Evolutionary conservation across 2,329 filamentous ascomycete genomes (phyloP).

Genomic region (Colletotrichum tropicicola): DNA sequence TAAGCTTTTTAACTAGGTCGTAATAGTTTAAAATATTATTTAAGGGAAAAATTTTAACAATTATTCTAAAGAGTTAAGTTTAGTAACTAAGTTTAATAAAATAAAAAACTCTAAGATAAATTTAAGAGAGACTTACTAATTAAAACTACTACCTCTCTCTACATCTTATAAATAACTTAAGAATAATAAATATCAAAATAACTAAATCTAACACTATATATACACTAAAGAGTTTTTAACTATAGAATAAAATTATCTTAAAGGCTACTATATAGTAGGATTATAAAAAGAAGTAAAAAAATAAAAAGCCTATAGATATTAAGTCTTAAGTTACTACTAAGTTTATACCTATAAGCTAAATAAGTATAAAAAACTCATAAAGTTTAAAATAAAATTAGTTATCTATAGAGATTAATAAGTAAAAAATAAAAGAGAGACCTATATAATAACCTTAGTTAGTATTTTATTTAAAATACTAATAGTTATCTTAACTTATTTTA

Average conservation of each 20-base stretch:
- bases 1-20: not conserved
- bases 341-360: not conserved
- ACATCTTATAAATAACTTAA: no score
- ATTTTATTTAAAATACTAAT: no score
- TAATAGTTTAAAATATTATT: no score
- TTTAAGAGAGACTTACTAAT: no score
- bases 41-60: no score
- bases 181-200: no score
- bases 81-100: not conserved
- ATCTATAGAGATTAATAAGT: not conserved
- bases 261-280: not conserved
- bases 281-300: not conserved
- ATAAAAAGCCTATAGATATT: not conserved
- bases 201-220: not conserved
- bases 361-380: not conserved
- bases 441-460: no score
- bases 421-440: not conserved
- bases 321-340: not conserved
- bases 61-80: not conserved
- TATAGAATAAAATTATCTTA: not conserved
- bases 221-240: not conserved
- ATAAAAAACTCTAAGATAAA: not conserved
- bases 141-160: no score
- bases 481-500: no score
- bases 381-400: not conserved